Conservation (phyloP, 192 early-diverging fungal species). For the Coemansia aciculifera region DNA sequence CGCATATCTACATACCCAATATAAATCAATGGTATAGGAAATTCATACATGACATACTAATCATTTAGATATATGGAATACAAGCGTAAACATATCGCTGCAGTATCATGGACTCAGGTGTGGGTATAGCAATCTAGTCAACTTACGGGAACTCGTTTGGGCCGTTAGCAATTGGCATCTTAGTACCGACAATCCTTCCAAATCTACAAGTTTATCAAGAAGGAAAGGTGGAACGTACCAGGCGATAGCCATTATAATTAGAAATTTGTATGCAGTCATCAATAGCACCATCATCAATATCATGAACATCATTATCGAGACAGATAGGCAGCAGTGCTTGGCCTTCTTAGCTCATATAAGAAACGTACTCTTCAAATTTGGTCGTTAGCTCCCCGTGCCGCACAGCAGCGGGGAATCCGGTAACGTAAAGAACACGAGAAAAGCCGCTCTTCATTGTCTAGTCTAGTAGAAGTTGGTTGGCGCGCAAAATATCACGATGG, state of each 20-base stretch:
- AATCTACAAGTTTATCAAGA: slow-evolving; percentile 27
- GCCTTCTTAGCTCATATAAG: not conserved
- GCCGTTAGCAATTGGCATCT: slow-evolving; percentile 17
- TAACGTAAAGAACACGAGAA: slow-evolving; percentile 37
- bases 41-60: not conserved
- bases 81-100: not conserved
- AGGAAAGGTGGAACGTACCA: not conserved
- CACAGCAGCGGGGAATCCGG: slow-evolving; percentile 34
- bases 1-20: slow-evolving; percentile 35
- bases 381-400: slow-evolving; percentile 33
- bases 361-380: slow-evolving; percentile 49
- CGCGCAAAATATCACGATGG: not conserved
- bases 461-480: not conserved
- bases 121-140: not conserved
- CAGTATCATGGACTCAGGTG: not conserved
- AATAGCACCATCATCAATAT: not conserved
- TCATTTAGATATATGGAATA: not conserved
- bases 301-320: not conserved
- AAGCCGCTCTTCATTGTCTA: slow-evolving; percentile 28
- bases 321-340: not conserved
- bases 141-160: slow-evolving; percentile 47
- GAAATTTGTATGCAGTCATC: not conserved
- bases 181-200: slow-evolving; percentile 43
- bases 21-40: not conserved
- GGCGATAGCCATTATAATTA: not conserved